Conservation (phyloP, 2,329 filamentous ascomycete genomes). For the Pyricularia grisea region DNA sequence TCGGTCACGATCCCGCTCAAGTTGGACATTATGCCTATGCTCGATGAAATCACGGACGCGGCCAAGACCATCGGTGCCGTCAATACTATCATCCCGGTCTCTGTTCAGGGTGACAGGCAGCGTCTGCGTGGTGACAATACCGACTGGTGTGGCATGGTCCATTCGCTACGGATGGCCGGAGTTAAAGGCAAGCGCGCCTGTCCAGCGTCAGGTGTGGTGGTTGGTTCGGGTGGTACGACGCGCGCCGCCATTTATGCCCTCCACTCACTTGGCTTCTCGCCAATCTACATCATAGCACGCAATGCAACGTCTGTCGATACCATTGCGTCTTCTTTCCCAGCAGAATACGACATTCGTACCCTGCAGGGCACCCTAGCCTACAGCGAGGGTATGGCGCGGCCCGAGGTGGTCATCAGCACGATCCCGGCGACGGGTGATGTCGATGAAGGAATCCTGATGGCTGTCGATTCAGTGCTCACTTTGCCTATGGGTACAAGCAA, state of each 20-base stretch:
- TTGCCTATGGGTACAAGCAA: conserved; percentile 20
- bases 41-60: conserved; percentile 73
- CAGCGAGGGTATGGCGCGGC: conserved; percentile 25
- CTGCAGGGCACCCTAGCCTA: conserved; percentile 32
- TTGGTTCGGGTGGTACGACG: conserved; percentile 87
- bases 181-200: conserved; percentile 26
- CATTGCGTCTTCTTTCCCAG: conserved; percentile 65
- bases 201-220: conserved; percentile 59
- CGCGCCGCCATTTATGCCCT: conserved; percentile 86
- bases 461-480: conserved; percentile 47
- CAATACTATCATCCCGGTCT: conserved; percentile 75
- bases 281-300: conserved; percentile 81
- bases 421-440: conserved; percentile 85
- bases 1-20: conserved; percentile 96
- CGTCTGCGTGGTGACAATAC: conserved; percentile 82
- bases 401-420: conserved; percentile 73
- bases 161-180: conserved; percentile 63
- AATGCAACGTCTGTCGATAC: conserved; percentile 57
- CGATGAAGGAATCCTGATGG: conserved; percentile 57
- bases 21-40: conserved; percentile 69
- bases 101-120: conserved; percentile 23
- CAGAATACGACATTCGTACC: conserved; percentile 59
- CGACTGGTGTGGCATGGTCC: conserved; percentile 88
- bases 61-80: conserved; percentile 82
- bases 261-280: conserved; percentile 70